phyloP scores from a whole-genome alignment of 768 basidiomycete species.

The Udeniomyces megalosporus region DNA sequence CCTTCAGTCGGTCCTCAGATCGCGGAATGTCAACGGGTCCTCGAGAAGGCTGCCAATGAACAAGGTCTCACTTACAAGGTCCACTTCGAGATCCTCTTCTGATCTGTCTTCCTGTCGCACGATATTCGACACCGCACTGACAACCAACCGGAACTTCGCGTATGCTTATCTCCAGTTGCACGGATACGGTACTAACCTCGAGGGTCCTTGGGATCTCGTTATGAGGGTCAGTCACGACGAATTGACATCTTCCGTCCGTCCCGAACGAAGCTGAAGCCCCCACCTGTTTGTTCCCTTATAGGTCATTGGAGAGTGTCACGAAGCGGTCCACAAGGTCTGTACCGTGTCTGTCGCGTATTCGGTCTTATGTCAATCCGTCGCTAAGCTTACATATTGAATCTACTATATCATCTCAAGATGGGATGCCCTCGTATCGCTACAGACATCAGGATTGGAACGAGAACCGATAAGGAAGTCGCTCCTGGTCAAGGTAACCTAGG shows the following conservation, averaged over 20 bases:
- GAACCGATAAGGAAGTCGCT: constrained; percentile 47
- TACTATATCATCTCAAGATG: constrained; percentile 30
- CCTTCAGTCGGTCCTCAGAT: constrained; percentile 40
- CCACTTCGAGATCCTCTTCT: neutral
- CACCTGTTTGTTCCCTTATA: no score
- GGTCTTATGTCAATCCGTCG: neutral
- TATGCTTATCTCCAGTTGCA: no score
- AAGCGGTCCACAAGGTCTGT: constrained; percentile 24
- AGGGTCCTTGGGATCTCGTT: constrained; percentile 76
- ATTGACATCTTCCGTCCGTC: no score
- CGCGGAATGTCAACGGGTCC: constrained; percentile 50
- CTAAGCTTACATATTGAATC: neutral
- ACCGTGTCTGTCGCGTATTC: neutral
- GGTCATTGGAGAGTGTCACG: constrained; percentile 81
- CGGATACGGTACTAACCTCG: constrained; percentile 25
- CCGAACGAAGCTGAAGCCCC: no score
- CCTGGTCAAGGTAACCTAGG: constrained; percentile 50
- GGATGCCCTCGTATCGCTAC: constrained; percentile 62
- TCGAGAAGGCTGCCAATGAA: constrained; percentile 69
- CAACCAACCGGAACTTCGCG: neutral
- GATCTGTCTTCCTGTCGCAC: neutral
- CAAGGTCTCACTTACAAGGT: constrained; percentile 71
- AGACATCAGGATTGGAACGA: constrained; percentile 88
- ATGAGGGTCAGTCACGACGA: no score
- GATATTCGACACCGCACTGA: neutral